Base-by-base conservation (phyloP, 2,329 filamentous ascomycete genomes). In the Cercospora zeina region DNA sequence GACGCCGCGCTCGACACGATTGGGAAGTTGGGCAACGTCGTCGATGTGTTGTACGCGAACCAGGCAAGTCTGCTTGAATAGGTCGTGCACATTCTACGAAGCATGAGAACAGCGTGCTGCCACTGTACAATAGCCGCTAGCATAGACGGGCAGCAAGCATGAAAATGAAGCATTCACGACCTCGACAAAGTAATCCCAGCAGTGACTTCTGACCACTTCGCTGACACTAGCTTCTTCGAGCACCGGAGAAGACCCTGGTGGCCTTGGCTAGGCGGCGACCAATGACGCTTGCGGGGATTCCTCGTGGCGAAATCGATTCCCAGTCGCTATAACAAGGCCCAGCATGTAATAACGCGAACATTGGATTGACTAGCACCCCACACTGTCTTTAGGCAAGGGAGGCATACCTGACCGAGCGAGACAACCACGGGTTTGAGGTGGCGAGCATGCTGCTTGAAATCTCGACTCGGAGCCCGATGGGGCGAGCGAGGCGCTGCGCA, bases 31-130 rank as follows among this genome's bases (percentile, higher is more conserved):
- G 93, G 92, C 81, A 96, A 89, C 75, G 95, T 99, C 68, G 96
- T 99, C 67, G 96, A 99, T 78, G 91, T 96, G 69, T 82, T 99
- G 73, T 99, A 97, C 83, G 93, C 91, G 67, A 97, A 97, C 82
- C 93, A 99, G 81, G 95, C 95, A 55, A 96, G 91, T 63, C 82
- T 96, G 83, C 82, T 99, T 70, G 95, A 99, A 84, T 99, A 87
- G 53, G 49, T 24, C n/a, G 30, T n/a, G 36, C 36, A 34, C 27
- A 10, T 24, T 39, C 16, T 19, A 56, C 39, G 53, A 60, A 34
- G 5, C 49, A 49, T 36, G 58, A 55, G 21, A 36, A 30, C 11
- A 14, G 30, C 53, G 58, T 58, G 60, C 61, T 63, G 61, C 45
- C 53, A 56, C 39, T 63, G 61, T 63, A 63, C 57, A 27, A 63